Evolutionary conservation across 441 rosid species (phyloP).

Genomic region (Syzygium malaccense): DNA sequence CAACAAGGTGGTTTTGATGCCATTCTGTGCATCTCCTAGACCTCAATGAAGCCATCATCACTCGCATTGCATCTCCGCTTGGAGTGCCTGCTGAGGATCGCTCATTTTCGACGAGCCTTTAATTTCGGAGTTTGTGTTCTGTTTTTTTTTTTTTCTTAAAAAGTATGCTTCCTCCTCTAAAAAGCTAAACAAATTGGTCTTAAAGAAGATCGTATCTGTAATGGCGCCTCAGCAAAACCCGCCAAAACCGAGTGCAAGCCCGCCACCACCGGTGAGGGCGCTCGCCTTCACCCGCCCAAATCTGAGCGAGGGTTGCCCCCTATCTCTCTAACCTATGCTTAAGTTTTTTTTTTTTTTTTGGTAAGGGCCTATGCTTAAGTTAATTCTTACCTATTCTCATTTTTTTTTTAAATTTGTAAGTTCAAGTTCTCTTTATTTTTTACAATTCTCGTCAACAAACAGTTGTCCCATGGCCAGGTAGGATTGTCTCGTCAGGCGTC

Average conservation of each 20-base stretch:
- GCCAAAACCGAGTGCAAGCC: not conserved
- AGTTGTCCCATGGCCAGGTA: not conserved
- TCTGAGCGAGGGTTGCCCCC: not conserved
- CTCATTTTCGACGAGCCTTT: not conserved
- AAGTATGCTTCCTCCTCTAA: not conserved
- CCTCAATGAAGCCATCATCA: not conserved
- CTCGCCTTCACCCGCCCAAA: not conserved
- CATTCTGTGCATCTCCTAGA: not conserved
- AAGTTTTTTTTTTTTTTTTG: no score
- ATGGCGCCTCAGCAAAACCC: not conserved
- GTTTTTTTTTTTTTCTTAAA: not conserved
- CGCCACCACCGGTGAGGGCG: not conserved
- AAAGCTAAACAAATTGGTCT: not conserved
- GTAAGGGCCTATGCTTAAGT: no score
- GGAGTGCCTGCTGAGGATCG: not conserved
- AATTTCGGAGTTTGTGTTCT: not conserved
- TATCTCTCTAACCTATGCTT: not conserved
- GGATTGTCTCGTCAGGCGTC: not conserved
- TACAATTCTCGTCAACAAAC: not conserved
- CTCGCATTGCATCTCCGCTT: no score
- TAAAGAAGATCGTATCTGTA: not conserved
- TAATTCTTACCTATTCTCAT: not conserved
- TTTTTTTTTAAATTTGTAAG: not conserved
- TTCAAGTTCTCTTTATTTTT: not conserved
- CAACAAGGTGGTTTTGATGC: not conserved